phyloP scores from a whole-genome alignment of 768 basidiomycete genomes.

The Lanmaoa pseudosensibilis region DNA sequence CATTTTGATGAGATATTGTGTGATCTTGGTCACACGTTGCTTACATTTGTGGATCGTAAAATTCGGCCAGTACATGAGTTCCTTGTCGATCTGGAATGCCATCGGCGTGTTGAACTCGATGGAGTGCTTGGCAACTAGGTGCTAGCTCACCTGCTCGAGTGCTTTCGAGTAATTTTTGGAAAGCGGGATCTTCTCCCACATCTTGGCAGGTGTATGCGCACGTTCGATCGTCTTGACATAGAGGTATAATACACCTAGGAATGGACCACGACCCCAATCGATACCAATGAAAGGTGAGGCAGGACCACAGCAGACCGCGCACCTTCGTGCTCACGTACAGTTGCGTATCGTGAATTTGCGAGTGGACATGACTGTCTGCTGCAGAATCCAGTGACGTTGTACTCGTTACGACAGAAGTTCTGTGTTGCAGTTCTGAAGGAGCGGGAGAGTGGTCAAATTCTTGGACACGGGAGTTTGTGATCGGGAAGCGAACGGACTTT shows the following conservation, averaged over 20 bases:
- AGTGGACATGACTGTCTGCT: slow-evolving; percentile 93
- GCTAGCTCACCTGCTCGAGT: slow-evolving; percentile 75
- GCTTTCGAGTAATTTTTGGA: slow-evolving; percentile 95
- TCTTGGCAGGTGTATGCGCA: slow-evolving; percentile 91
- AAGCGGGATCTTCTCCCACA: slow-evolving; percentile 96
- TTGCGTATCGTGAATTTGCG: slow-evolving; percentile 97
- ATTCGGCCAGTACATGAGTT: slow-evolving; percentile 98
- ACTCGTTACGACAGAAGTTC: slow-evolving; percentile 98
- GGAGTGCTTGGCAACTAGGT: neutral
- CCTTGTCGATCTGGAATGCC: slow-evolving; percentile 76
- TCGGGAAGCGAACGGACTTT: slow-evolving; percentile 61
- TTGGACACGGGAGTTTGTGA: slow-evolving; percentile 2
- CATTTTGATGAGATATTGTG: slow-evolving; percentile 99
- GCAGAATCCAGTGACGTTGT: slow-evolving; percentile 97
- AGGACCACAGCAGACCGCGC: slow-evolving; percentile 5
- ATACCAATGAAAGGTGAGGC: neutral
- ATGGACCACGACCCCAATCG: neutral
- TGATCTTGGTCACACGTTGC: slow-evolving; percentile 98
- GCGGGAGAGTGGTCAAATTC: neutral
- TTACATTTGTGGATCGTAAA: slow-evolving; percentile 99
- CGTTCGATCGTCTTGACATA: slow-evolving; percentile 98
- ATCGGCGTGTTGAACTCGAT: neutral
- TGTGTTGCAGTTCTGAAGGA: slow-evolving; percentile 82
- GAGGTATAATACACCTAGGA: slow-evolving; percentile 78
- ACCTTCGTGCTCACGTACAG: slow-evolving; percentile 97